These are phyloP conservation scores for Cichorium intybus DNA, from an alignment of 140 eudicot species.

Conservation along the genomic window DNA sequence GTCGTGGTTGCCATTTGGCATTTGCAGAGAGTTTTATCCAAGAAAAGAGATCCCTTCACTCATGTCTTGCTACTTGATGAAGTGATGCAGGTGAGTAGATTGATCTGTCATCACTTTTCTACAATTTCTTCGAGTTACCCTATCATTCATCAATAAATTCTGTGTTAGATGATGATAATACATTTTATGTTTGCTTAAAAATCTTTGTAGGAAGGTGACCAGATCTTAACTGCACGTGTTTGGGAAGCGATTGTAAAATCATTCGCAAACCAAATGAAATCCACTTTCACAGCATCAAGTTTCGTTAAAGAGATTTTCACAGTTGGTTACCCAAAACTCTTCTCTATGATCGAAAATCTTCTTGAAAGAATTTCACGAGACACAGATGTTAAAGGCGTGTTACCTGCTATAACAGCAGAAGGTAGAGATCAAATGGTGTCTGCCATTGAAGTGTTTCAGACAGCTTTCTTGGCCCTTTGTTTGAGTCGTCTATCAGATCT, in stretches of 20 bases:
- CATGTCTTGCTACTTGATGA: conserved; percentile 85
- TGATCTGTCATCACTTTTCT: not conserved
- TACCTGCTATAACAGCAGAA: conserved; percentile 77
- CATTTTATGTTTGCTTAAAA: conserved; percentile 6
- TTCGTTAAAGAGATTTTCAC: conserved; percentile 86
- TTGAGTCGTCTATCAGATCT: conserved; percentile 81
- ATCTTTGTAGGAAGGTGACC: conserved; percentile 70
- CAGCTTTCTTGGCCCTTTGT: conserved; percentile 70
- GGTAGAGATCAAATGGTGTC: conserved; percentile 79
- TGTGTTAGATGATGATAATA: not conserved
- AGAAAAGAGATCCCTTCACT: conserved; percentile 94
- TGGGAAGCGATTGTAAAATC: conserved; percentile 94
- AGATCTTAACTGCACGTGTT: conserved; percentile 70
- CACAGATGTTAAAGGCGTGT: conserved; percentile 90
- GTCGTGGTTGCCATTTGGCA: conserved; percentile 86
- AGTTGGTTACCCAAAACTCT: conserved; percentile 80
- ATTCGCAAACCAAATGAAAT: conserved; percentile 87
- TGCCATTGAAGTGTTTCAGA: conserved; percentile 76
- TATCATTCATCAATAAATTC: not conserved
- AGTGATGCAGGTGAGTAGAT: conserved; percentile 66
- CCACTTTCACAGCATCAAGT: conserved; percentile 83
- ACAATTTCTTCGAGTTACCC: not conserved
- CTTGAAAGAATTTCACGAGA: conserved; percentile 91
- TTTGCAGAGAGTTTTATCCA: conserved; percentile 90
- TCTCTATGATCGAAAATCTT: conserved; percentile 71